These are phyloP conservation scores for Botryotinia narcissicola DNA, from an alignment of 2,329 filamentous ascomycete species.

Conservation along the genomic window DNA sequence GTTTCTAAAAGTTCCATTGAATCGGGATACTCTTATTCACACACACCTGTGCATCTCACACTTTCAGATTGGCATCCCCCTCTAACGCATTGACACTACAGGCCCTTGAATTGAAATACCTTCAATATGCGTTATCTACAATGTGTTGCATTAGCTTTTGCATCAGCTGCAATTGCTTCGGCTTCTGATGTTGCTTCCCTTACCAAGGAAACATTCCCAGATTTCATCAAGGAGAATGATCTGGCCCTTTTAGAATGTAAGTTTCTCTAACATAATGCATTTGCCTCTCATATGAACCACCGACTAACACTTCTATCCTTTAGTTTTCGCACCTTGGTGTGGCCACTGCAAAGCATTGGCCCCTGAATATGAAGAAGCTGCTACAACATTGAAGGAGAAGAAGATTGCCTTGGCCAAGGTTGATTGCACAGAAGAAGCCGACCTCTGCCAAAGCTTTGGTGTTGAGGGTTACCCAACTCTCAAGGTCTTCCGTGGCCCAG, in stretches of 20 bases:
- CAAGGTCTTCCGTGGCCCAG: slow-evolving; percentile 93
- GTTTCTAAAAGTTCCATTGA: neutral
- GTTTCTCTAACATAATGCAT: slow-evolving; percentile 38
- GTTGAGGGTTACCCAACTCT: slow-evolving; percentile 98
- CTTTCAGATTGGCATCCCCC: neutral
- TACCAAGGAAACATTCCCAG: slow-evolving; percentile 81
- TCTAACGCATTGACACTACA: slow-evolving; percentile 24
- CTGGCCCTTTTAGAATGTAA: slow-evolving; percentile 93
- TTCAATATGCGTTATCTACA: slow-evolving; percentile 37
- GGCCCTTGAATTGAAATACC: slow-evolving; percentile 18
- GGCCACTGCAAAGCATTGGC: slow-evolving; percentile 98
- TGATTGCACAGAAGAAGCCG: slow-evolving; percentile 92
- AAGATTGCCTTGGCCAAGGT: slow-evolving; percentile 81
- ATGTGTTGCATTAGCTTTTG: slow-evolving; percentile 36
- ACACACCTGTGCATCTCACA: neutral
- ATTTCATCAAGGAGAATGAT: slow-evolving; percentile 81
- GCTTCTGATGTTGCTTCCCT: slow-evolving; percentile 82
- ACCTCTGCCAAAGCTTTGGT: slow-evolving; percentile 84
- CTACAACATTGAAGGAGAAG: slow-evolving; percentile 82
- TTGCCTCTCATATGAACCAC: slow-evolving; percentile 12
- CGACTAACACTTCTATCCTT: slow-evolving; percentile 27
- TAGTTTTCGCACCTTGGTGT: slow-evolving; percentile 70
- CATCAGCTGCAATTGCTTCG: slow-evolving; percentile 53
- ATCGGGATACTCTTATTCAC: neutral
- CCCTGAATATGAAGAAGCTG: slow-evolving; percentile 85